These are phyloP conservation scores for Eremothecium coryli DNA, from an alignment of 1,139 yeast species.

Conservation along the genomic window DNA sequence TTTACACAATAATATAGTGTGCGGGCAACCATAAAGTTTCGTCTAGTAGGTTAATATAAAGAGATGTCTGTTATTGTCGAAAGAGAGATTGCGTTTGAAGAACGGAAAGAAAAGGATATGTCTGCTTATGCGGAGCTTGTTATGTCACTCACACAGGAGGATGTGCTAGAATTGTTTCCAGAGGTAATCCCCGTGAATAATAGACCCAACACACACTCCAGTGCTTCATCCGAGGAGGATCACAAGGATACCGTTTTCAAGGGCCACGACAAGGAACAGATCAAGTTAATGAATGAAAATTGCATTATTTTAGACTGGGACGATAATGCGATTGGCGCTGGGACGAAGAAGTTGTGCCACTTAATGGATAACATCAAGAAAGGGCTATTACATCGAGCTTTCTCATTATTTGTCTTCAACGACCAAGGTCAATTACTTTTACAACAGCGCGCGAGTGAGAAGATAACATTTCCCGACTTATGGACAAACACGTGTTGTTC, in stretches of 20 bases:
- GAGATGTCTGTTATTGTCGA: slow-evolving; percentile 4
- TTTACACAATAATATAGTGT: too few relatives aligned
- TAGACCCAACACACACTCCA: slow-evolving; percentile 30
- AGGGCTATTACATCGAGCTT: slow-evolving; percentile 90
- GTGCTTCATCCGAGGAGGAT: slow-evolving; percentile 19
- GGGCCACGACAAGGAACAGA: slow-evolving; percentile 92
- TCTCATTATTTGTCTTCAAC: slow-evolving; percentile 85
- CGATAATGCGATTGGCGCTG: slow-evolving; percentile 85
- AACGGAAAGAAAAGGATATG: slow-evolving; percentile 6
- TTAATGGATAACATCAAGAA: slow-evolving; percentile 75
- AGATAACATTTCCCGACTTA: slow-evolving; percentile 89
- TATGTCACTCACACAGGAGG: slow-evolving; percentile 38
- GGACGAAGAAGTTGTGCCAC: slow-evolving; percentile 88
- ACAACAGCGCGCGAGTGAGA: slow-evolving; percentile 93
- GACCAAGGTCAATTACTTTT: slow-evolving; percentile 64
- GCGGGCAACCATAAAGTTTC: too few relatives aligned
- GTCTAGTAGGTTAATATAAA: too few relatives aligned
- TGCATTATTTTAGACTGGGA: slow-evolving; percentile 87
- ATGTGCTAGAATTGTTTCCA: slow-evolving; percentile 50
- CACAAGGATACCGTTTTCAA: slow-evolving; percentile 39
- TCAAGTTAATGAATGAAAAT: slow-evolving; percentile 89
- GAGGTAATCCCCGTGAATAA: slow-evolving; percentile 43
- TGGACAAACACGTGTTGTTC: slow-evolving; percentile 99
- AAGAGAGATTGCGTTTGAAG: background rate
- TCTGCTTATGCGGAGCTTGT: slow-evolving; percentile 44